These are phyloP conservation scores for Pythium scleroteichum DNA, from an alignment of 352 stramenopile species.

Conservation along the genomic window DNA sequence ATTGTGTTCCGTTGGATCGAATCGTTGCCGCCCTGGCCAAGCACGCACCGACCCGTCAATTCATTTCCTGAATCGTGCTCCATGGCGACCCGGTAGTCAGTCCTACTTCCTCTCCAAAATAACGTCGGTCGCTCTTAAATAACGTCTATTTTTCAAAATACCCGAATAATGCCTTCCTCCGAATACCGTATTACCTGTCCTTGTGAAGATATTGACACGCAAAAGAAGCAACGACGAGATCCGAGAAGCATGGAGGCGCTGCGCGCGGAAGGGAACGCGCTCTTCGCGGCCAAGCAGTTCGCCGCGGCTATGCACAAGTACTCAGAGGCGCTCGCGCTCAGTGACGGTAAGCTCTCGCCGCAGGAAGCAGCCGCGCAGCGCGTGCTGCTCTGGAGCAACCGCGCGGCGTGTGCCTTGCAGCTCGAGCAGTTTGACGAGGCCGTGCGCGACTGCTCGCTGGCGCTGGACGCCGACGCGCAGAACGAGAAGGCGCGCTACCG, in stretches of 20 bases:
- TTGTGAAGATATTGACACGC: neutral
- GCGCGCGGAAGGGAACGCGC: conserved; percentile 68
- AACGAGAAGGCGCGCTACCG: conserved; percentile 84
- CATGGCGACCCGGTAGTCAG: conserved; percentile 14
- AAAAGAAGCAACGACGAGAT: neutral
- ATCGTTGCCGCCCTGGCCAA: too few species aligned
- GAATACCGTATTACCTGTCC: neutral
- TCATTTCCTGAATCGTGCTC: conserved; percentile 8
- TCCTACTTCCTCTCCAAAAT: too few species aligned
- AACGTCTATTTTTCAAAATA: too few species aligned
- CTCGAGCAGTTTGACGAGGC: conserved; percentile 58
- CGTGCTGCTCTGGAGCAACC: conserved; percentile 76
- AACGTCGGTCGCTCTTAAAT: too few species aligned
- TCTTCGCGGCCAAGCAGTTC: conserved; percentile 77
- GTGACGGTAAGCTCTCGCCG: conserved; percentile 8
- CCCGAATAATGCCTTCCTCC: too few species aligned
- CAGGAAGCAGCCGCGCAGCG: conserved; percentile 43
- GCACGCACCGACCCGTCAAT: too few species aligned
- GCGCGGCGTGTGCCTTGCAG: conserved; percentile 70
- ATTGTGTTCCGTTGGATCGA: conserved; percentile 7
- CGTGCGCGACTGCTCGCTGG: conserved; percentile 52
- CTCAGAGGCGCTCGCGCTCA: conserved; percentile 43
- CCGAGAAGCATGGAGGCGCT: conserved; percentile 51
- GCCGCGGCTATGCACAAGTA: conserved; percentile 64
- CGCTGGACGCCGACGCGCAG: conserved; percentile 43